A percentile compares a stretch with the other conserved stretches of the same genome.
These are phyloP conservation scores for Epichloe typhina DNA, from an alignment of 2,329 filamentous ascomycete species.

Conservation along the genomic window DNA sequence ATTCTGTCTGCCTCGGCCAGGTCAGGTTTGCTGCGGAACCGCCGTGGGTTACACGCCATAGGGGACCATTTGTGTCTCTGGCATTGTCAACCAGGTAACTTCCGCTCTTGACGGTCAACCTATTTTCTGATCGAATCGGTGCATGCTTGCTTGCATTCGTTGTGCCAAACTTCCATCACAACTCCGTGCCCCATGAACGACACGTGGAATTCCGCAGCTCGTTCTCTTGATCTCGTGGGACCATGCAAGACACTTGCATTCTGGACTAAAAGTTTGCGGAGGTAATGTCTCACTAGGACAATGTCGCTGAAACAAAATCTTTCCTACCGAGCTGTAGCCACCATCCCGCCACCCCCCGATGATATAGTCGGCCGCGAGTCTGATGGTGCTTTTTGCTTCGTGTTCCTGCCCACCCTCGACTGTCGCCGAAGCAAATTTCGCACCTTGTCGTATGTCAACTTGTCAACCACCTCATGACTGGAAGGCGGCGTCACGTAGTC, in stretches of 20 bases:
- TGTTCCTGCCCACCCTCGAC: slow-evolving; percentile 14
- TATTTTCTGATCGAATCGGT: no score
- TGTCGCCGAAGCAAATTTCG: slow-evolving; percentile 16
- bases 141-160: no score
- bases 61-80: not conserved
- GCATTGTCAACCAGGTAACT: slow-evolving; percentile 40
- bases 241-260: slow-evolving; percentile 23
- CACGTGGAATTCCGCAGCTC: no score
- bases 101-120: slow-evolving; percentile 11
- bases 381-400: slow-evolving; percentile 6
- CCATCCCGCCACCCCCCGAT: slow-evolving; percentile 36
- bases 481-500: slow-evolving; percentile 22
- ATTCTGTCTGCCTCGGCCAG: no score
- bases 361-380: slow-evolving; percentile 26
- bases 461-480: slow-evolving; percentile 23
- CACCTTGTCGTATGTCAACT: slow-evolving; percentile 19
- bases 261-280: slow-evolving; percentile 34
- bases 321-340: slow-evolving; percentile 26
- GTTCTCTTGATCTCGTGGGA: no score
- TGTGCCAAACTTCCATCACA: no score
- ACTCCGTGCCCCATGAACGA: no score
- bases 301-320: slow-evolving; percentile 25
- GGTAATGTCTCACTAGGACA: slow-evolving; percentile 35
- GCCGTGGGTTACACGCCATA: no score
- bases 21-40: no score